Percentiles rank a stretch among this genome's conserved stretches.
Evolutionary conservation across 2,329 filamentous ascomycete genomes (phyloP).

Genomic region (Seiridium cupressi): DNA sequence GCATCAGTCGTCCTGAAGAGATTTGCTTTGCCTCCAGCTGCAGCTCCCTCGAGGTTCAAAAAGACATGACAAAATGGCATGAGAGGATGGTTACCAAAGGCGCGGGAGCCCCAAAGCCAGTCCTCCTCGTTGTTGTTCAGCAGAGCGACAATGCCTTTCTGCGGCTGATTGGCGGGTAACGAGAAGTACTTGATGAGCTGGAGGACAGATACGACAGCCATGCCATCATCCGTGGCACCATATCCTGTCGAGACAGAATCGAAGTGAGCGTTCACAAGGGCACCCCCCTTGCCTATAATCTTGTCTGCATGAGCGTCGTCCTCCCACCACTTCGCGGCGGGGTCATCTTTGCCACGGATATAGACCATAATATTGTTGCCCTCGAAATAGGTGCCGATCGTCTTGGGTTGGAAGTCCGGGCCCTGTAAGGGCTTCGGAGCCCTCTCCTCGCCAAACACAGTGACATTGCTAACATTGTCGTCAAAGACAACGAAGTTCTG

Average conservation of each 20-base stretch:
- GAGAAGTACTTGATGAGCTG: conserved; percentile 89
- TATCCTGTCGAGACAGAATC: conserved; percentile 88
- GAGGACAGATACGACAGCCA: conserved; percentile 82
- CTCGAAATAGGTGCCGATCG: conserved; percentile 74
- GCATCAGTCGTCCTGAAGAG: conserved; percentile 87
- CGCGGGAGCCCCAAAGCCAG: conserved; percentile 80
- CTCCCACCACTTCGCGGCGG: conserved; percentile 72
- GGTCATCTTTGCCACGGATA: conserved; percentile 77
- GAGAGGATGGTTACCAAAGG: conserved; percentile 80
- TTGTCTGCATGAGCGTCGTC: conserved; percentile 36
- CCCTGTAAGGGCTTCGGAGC: neutral
- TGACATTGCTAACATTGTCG: conserved; percentile 74
- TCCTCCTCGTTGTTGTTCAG: conserved; percentile 98
- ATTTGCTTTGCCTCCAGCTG: conserved; percentile 83
- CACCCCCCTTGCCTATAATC: conserved; percentile 65
- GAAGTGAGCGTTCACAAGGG: conserved; percentile 93
- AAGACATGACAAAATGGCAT: conserved; percentile 82
- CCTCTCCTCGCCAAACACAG: neutral
- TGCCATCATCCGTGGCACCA: conserved; percentile 91
- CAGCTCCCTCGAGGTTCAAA: conserved; percentile 91
- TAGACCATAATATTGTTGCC: conserved; percentile 91
- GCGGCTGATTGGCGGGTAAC: conserved; percentile 66
- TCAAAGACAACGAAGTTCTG: conserved; percentile 64
- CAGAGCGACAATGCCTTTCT: conserved; percentile 76
- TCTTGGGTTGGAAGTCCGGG: neutral